Evolutionary conservation across 106 monocot species (phyloP), one percentile per base, ranked within the genome.

Genomic region (Alisma plantagoaquatica): DNA sequence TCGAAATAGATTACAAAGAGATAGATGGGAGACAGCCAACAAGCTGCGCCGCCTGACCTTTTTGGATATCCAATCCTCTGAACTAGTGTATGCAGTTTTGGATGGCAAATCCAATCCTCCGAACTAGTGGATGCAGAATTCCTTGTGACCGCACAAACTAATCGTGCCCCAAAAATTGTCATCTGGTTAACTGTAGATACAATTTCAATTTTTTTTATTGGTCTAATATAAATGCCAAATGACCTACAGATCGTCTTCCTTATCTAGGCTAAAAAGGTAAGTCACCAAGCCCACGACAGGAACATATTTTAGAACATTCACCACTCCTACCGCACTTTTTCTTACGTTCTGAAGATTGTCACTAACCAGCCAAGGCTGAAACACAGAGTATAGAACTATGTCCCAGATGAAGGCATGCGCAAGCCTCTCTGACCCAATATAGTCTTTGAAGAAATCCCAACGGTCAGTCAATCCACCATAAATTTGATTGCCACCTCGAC

Each of bases 321-420:
- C 89, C 28, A 63, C 19, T 25, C 51, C 68, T 41, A 42, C 44
- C 41, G 31, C 33, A 28, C 56, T 58, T 32, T 51, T 43, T 73
- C 71, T 78, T 56, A 98, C 63, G 54, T 89, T 89, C 21, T 64
- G 59, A 73, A 89, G 54, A 50, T 98, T 89, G 46, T 81, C 96
- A 27, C 68, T 81, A 33, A 98, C 85, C 81, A 89, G 33, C 96
- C 96, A 89, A 29, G 96, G 89, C 66, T 89, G 89, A 44, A 98
- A 98, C 24, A 89, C 72, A 16, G 79, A 42, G 55, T 98, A 98
- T 29, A 98, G 81, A 42, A 56, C 5, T 2, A 98, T 85, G 38
- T 98, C 96, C 84, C 84, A 89, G 43, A 84, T 63, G 61, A 98
- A 98, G 5, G 96, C 96, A 79, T 98, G 79, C 16, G 89, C 89